phyloP scores from a whole-genome alignment of 202 grass and related monocot species.

The Schoenoplectus triqueter region DNA sequence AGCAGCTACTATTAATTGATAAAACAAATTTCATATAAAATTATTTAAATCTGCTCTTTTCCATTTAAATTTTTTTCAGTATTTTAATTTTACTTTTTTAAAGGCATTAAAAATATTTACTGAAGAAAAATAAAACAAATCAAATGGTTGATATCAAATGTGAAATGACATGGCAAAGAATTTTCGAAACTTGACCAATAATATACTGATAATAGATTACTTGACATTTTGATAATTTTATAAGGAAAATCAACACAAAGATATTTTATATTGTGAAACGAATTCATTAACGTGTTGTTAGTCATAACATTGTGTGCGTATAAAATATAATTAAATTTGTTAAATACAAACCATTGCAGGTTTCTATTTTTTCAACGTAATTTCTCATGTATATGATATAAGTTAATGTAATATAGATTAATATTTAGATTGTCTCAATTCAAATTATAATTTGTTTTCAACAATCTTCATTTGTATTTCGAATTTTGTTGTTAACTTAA shows the following conservation, averaged over 20 bases:
- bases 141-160: not conserved
- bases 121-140: no score
- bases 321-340: not conserved
- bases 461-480: not conserved
- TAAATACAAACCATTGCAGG: not conserved
- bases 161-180: not conserved
- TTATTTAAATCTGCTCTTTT: no score
- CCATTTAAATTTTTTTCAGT: no score
- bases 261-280: no score
- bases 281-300: no score
- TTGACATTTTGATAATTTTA: no score
- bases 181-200: not conserved
- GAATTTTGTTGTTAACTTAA: not conserved
- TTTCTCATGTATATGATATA: not conserved
- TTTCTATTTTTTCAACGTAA: not conserved
- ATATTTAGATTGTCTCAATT: not conserved
- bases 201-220: no score
- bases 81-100: no score
- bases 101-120: no score
- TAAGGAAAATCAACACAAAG: no score
- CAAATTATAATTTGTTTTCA: not conserved
- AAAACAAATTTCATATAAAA: no score
- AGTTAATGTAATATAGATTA: not conserved
- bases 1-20: no score
- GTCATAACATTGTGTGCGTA: not conserved